phyloP scores from a whole-genome alignment of 2,329 filamentous ascomycete species.

The Penicillium sp. region DNA sequence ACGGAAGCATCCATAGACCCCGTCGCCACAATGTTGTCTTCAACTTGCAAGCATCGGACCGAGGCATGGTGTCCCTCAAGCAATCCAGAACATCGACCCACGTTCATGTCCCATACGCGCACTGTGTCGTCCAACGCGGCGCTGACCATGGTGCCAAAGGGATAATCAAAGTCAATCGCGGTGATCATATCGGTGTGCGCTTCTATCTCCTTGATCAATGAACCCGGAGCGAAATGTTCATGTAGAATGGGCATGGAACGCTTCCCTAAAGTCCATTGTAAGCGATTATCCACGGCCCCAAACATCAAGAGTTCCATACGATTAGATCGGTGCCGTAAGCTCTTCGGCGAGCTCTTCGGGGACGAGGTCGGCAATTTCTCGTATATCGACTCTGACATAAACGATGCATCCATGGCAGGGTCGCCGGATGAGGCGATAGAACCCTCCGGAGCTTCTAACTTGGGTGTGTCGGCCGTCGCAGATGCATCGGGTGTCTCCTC shows the following conservation, averaged over 20 bases:
- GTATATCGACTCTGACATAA: slow-evolving; percentile 98
- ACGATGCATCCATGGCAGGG: slow-evolving; percentile 53
- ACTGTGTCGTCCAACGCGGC: slow-evolving; percentile 90
- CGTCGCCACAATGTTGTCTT: slow-evolving; percentile 91
- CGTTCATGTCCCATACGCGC: slow-evolving; percentile 92
- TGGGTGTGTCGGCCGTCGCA: slow-evolving; percentile 31
- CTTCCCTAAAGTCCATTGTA: slow-evolving; percentile 48
- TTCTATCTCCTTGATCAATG: slow-evolving; percentile 78
- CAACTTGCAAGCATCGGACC: slow-evolving; percentile 84
- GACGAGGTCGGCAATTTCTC: slow-evolving; percentile 73
- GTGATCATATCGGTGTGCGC: slow-evolving; percentile 86
- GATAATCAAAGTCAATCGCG: slow-evolving; percentile 91
- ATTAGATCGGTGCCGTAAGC: slow-evolving; percentile 45
- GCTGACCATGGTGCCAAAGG: slow-evolving; percentile 91
- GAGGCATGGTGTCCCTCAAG: slow-evolving; percentile 94
- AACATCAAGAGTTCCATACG: slow-evolving; percentile 27
- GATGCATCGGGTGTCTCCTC: slow-evolving; percentile 44
- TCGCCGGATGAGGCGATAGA: slow-evolving; percentile 51
- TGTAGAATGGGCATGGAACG: slow-evolving; percentile 88
- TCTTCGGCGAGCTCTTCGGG: slow-evolving; percentile 52
- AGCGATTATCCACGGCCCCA: background rate
- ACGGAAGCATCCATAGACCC: slow-evolving; percentile 94
- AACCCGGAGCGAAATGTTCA: slow-evolving; percentile 88
- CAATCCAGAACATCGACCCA: slow-evolving; percentile 82
- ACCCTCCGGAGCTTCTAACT: slow-evolving; percentile 40